Base-by-base conservation (phyloP, 306 rosid species). In the Cucurbita pepo region DNA sequence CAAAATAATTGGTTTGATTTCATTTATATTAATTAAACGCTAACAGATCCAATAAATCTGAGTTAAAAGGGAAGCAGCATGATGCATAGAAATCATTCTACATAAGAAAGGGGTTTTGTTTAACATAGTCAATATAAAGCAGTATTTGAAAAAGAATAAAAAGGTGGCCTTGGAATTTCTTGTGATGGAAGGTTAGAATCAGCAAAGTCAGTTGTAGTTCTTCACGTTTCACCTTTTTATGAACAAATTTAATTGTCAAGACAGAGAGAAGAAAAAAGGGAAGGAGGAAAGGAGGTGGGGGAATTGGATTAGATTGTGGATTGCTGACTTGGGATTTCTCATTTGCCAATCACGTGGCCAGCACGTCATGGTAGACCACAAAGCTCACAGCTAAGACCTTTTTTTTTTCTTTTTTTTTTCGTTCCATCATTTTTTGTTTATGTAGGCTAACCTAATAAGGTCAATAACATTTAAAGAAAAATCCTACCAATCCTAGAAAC, bases 271-370 rank as follows among this genome's bases (percentile, higher is more conserved):
- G 5, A 2, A 44, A 19, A 43, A 38, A 16, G 11, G 34, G 13
- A 5, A 59, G 8, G 4, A 3, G 16, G 72, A 48, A 50, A 50
- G 11, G 15, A 38, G 36, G 71, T 58, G 71, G 2, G 47, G 80
- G 61, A 67, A 43, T 41, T 70, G 78, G 72, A 41, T 79, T 41
- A 70, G 75, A 25, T 73, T 84, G 82, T 77, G 82, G 84, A 81
- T 77, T 84, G 89, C 82, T 85, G 92, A 88, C 87, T 83, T 83
- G 43, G 80, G 84, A 82, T 79, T 77, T 81, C 81, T 75, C 62
- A 79, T 77, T 82, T 79, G 95, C 85, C 96, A 88, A 92, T 89
- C 95, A 88, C 95, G 91, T 90, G 96, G 95, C 81, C 75, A 79
- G 89, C 83, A 86, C 85, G 84, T 82, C 90, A 83, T 79, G 88